phyloP scores from a whole-genome alignment of 495 filamentous ascomycete species.

The Trichoderma gamsii region DNA sequence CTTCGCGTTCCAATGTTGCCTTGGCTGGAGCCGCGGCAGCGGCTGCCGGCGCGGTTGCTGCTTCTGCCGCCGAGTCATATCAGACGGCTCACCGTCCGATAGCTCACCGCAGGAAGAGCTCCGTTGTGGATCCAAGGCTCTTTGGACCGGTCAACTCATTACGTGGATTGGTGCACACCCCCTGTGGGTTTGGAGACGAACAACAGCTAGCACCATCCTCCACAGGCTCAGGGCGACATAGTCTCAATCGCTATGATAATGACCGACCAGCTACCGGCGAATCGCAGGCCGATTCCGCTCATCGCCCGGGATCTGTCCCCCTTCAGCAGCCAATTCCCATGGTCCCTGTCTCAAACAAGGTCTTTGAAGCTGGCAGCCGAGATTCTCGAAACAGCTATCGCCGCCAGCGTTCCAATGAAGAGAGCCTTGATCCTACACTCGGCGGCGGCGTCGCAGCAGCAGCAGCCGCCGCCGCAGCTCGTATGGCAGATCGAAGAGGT shows the following conservation, averaged over 20 bases:
- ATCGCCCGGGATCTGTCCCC: slow-evolving; percentile 30
- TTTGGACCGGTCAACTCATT: slow-evolving; percentile 52
- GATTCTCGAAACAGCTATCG: slow-evolving; percentile 26
- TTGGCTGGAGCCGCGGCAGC: slow-evolving; percentile 13
- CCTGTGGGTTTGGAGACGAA: slow-evolving; percentile 43
- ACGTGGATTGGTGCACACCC: slow-evolving; percentile 42
- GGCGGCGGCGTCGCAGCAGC: slow-evolving; percentile 46
- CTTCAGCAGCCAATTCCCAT: slow-evolving; percentile 45
- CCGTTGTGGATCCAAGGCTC: slow-evolving; percentile 45
- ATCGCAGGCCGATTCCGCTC: slow-evolving; percentile 16
- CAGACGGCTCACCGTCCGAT: slow-evolving; percentile 25
- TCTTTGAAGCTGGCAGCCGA: slow-evolving; percentile 35
- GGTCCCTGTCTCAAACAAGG: slow-evolving; percentile 34
- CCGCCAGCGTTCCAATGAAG: slow-evolving; percentile 22
- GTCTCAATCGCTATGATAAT: slow-evolving; percentile 52
- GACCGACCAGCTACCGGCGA: not conserved
- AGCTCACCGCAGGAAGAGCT: slow-evolving; percentile 36
- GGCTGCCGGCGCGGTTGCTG: slow-evolving; percentile 21
- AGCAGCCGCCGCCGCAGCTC: slow-evolving; percentile 35
- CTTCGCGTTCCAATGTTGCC: not conserved
- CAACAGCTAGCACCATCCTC: not conserved
- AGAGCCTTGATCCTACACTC: slow-evolving; percentile 37
- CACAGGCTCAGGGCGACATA: slow-evolving; percentile 40
- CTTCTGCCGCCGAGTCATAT: slow-evolving; percentile 11
- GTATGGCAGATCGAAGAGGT: slow-evolving; percentile 35